Conservation (phyloP, 768 basidiomycete species). For the Suillus cothurnatus region DNA sequence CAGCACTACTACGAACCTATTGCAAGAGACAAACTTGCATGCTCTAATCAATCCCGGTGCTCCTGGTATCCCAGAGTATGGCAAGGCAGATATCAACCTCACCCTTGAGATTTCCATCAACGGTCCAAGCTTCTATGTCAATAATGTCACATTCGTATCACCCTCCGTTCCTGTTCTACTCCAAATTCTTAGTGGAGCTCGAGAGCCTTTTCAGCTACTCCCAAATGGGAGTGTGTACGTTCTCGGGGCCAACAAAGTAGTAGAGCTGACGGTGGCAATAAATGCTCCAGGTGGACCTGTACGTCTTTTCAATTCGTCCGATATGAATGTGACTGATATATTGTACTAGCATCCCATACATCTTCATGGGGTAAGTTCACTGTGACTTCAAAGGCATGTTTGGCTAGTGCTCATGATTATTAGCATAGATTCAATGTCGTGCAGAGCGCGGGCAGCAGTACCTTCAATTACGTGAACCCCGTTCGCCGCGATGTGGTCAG, state of each 20-base stretch:
- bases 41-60: constrained; percentile 29
- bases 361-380: constrained; percentile 41
- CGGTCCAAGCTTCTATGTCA: constrained; percentile 14
- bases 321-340: background rate
- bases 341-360: constrained; percentile 42
- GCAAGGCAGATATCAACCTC: constrained; percentile 43
- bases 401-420: background rate
- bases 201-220: constrained; percentile 28
- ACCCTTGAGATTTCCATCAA: constrained; percentile 17
- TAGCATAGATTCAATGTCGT: constrained; percentile 50
- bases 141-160: constrained; percentile 14
- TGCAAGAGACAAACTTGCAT: constrained; percentile 34
- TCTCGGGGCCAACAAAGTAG: constrained; percentile 29
- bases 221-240: constrained; percentile 27
- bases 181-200: constrained; percentile 36
- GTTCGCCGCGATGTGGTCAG: background rate
- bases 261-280: constrained; percentile 20
- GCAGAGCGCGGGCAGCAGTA: constrained; percentile 36
- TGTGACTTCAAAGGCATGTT: background rate
- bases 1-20: constrained; percentile 25
- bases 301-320: background rate
- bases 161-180: constrained; percentile 35
- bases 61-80: constrained; percentile 41
- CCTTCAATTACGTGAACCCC: background rate
- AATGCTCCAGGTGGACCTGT: constrained; percentile 10